Evolutionary conservation across 805 yeast genomes (phyloP), one percentile per base, ranked within the genome.

Genomic region (Lachancea nothofagi): DNA sequence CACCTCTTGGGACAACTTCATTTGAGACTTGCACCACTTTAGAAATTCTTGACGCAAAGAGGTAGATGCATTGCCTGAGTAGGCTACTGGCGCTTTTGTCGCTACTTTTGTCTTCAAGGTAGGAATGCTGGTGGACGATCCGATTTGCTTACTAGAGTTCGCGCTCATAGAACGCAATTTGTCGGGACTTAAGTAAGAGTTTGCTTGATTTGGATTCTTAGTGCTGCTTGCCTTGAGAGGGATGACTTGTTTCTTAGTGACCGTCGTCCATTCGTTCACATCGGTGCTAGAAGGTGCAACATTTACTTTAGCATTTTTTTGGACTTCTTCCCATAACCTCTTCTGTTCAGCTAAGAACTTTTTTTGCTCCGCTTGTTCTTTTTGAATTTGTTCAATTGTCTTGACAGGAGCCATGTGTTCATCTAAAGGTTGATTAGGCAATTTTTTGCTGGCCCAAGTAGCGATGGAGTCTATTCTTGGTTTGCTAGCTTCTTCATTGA

Each of bases 1-100:
- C 29, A 89, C 88, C 13, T 85, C 80, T 7, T 80, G 74, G 56
- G 85, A 80, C 57, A 90, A 69, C 40, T 70, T 69, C 71, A 83
- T 69, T 47, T 80, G 76, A 3, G 75, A 57, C 51, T 85, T 75
- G 45, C 87, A 81, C 94, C 94, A 83, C 15, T 68, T 60, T 46
- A 83, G 61, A 45, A 83, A 81, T 43, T 80, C 85, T 56, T 78
- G 77, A 26, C 77, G 72, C 9, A 70, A 66, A 14, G 74, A 67
- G 15, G 57, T 56, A 5, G 61, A 57, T 12, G 61, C 43, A 34
- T 54, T 55, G n/a, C 64, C 54, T 2, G 69, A 52, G 23, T 51
- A 54, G 8, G 44, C 29, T 3, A 53, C 49, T 8, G 61, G 35
- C 3, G 64, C 33, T 13, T 29, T 36, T 8, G 34, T 10, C 12